Base-by-base conservation (phyloP, 495 filamentous ascomycete species). In the Penicillium daleae region DNA sequence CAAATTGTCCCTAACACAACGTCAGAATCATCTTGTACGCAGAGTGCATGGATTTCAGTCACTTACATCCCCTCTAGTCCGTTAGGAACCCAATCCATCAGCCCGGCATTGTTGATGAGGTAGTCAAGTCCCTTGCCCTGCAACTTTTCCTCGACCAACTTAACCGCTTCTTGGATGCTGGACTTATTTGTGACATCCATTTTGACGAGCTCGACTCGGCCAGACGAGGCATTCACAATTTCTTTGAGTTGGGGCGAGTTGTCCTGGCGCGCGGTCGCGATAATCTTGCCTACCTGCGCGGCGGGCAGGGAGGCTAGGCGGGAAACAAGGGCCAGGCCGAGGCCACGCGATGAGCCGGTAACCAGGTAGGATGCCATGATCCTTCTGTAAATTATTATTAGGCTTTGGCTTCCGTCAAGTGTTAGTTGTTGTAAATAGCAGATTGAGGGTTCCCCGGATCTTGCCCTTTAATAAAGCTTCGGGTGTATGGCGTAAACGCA, bases 41-140 rank as follows among this genome's bases (percentile, higher is more conserved):
- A n/a, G n/a, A n/a, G n/a, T n/a, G n/a, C n/a, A n/a, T n/a, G n/a
- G n/a, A n/a, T n/a, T n/a, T 7, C 21, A 33, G 0, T 27, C n/a
- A 27, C 59, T 60, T 71, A 82, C 78, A 80, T 79, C 27, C 60
- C 59, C 50, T 69, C 68, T 17, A 77, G 51, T 12, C 73, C 72
- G 7, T 55, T 66, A 8, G 56, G 49, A 1, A 67, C 62, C 29
- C 68, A 57, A 66, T 66, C 59, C 50, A 60, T 57, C 10, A 71
- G 59, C 4, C 79, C 83, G 0, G 76, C 82, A 60, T 86, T 85
- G 60, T 84, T 83, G 42, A 87, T 79, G 24, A 88, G 64, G 37
- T 81, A 73, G 61, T 87, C 85, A 0, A 86, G 73, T 0, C 67
- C 73, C 52, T 79, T 78, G 17, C 74, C 77, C 6, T 72, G 74